Evolutionary conservation across 2,329 filamentous ascomycete species (phyloP).

Genomic region (Aspergillus brasiliensis): DNA sequence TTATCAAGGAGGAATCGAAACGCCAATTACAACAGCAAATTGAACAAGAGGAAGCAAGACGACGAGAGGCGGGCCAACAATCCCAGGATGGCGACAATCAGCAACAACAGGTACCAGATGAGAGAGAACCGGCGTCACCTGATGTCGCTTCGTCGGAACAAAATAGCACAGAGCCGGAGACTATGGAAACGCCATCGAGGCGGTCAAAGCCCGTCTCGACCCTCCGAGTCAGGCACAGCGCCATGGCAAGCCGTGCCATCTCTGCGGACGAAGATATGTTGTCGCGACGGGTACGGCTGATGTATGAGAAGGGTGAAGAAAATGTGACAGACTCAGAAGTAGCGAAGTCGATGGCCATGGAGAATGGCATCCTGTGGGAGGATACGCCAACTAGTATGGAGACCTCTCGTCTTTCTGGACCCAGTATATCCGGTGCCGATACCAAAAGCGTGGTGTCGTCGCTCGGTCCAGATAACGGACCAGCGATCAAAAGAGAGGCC

Average conservation of each 20-base stretch:
- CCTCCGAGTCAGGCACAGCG: slow-evolving; percentile 39
- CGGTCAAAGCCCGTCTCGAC: slow-evolving; percentile 38
- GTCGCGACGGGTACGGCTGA: slow-evolving; percentile 63
- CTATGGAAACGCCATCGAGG: slow-evolving; percentile 27
- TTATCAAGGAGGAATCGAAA: slow-evolving; percentile 55
- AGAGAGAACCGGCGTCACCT: slow-evolving; percentile 3
- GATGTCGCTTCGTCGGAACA: slow-evolving; percentile 17
- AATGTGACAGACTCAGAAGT: slow-evolving; percentile 49
- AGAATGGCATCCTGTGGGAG: slow-evolving; percentile 46
- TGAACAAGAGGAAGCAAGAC: slow-evolving; percentile 19
- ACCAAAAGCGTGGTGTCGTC: slow-evolving; percentile 30
- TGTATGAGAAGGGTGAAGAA: slow-evolving; percentile 65
- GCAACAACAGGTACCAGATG: slow-evolving; percentile 7
- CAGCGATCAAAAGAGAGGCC: slow-evolving; percentile 52
- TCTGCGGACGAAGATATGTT: slow-evolving; percentile 67
- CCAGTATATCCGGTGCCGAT: slow-evolving; percentile 31
- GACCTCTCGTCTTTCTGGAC: slow-evolving; percentile 29
- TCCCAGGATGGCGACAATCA: slow-evolving; percentile 11
- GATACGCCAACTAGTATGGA: slow-evolving; percentile 34
- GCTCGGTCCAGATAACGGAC: slow-evolving; percentile 31
- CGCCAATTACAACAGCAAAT: slow-evolving; percentile 34
- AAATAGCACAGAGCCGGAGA: slow-evolving; percentile 20
- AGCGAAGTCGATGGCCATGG: slow-evolving; percentile 37
- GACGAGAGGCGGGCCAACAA: slow-evolving; percentile 11
- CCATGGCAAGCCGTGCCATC: slow-evolving; percentile 52